These are phyloP conservation scores for Stephanodiscus triporus DNA, from an alignment of 108 stramenopile species.

Conservation along the genomic window DNA sequence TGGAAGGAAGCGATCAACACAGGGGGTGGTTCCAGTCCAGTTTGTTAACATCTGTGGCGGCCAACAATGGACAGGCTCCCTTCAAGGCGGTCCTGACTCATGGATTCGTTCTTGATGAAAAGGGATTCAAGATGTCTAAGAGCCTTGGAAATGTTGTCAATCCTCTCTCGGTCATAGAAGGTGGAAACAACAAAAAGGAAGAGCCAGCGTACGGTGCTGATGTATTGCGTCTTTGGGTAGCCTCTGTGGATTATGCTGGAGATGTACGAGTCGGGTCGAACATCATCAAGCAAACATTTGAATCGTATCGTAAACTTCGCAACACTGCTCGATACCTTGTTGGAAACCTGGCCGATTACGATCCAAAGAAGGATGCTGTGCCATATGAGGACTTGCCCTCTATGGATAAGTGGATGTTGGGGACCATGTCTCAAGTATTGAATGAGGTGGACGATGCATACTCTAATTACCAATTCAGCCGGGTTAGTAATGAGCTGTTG, in stretches of 20 bases:
- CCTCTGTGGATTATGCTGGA: slow-evolving; percentile 94
- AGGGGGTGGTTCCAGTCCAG: slow-evolving; percentile 99
- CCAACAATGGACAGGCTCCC: slow-evolving; percentile 81
- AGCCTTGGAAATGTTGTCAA: slow-evolving; percentile 97
- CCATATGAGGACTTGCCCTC: slow-evolving; percentile 88
- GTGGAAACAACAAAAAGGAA: slow-evolving; percentile 93
- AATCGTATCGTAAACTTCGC: slow-evolving; percentile 94
- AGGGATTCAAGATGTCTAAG: slow-evolving; percentile 99
- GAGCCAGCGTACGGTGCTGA: slow-evolving; percentile 98
- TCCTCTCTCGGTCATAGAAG: slow-evolving; percentile 94
- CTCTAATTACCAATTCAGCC: slow-evolving; percentile 85
- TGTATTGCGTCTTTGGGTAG: slow-evolving; percentile 97
- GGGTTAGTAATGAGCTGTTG: slow-evolving; percentile 85
- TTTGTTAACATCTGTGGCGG: slow-evolving; percentile 94
- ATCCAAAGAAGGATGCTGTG: slow-evolving; percentile 74
- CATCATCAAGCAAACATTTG: slow-evolving; percentile 95
- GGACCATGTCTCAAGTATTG: slow-evolving; percentile 72
- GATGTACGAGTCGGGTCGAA: slow-evolving; percentile 93
- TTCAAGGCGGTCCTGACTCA: slow-evolving; percentile 98
- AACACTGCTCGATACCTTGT: slow-evolving; percentile 96
- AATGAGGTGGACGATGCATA: slow-evolving; percentile 89
- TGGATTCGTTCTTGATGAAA: slow-evolving; percentile 98
- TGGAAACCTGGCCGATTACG: slow-evolving; percentile 93
- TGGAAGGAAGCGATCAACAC: slow-evolving; percentile 97
- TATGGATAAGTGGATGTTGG: slow-evolving; percentile 96